phyloP scores from a whole-genome alignment of 1,284 basidiomycete genomes.

The Pholiota adiposa region DNA sequence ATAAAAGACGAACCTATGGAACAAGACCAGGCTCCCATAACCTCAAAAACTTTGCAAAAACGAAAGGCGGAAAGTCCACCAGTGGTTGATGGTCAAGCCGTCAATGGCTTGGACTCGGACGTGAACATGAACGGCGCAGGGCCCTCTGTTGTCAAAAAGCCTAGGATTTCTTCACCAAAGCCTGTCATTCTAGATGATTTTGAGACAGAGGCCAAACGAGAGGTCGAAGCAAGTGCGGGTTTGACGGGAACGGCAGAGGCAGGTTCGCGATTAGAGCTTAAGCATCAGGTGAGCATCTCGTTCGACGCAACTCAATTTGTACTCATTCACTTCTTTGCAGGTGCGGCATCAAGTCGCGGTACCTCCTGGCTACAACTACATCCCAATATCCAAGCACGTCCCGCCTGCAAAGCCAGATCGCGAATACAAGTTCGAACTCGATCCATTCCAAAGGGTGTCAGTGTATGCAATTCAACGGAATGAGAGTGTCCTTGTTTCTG shows the following conservation, averaged over 20 bases:
- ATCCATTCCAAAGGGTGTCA: slow-evolving; percentile 97
- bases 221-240: slow-evolving; percentile 85
- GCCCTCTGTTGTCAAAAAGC: slow-evolving; percentile 49
- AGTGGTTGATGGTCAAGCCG: slow-evolving; percentile 10
- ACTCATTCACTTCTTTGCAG: slow-evolving; percentile 38
- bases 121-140: slow-evolving; percentile 32
- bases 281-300: slow-evolving; percentile 66
- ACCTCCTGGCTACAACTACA: slow-evolving; percentile 90
- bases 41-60: slow-evolving; percentile 29
- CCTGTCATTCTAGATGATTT: slow-evolving; percentile 89
- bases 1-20: slow-evolving; percentile 26
- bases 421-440: slow-evolving; percentile 95
- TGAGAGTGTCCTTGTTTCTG: slow-evolving; percentile 98
- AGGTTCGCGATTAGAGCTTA: slow-evolving; percentile 72
- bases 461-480: slow-evolving; percentile 95
- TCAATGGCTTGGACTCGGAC: slow-evolving; percentile 22
- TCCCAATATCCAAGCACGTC: slow-evolving; percentile 91
- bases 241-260: slow-evolving; percentile 72
- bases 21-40: slow-evolving; percentile 14
- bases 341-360: slow-evolving; percentile 96
- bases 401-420: slow-evolving; percentile 90
- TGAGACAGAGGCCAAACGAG: slow-evolving; percentile 87
- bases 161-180: slow-evolving; percentile 55
- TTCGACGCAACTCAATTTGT: neutral
- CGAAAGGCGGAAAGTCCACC: slow-evolving; percentile 38